Percentiles rank a stretch among this genome's conserved stretches.
Evolutionary conservation across 441 rosid genomes (phyloP).

Genomic region (Syzygium malaccense): DNA sequence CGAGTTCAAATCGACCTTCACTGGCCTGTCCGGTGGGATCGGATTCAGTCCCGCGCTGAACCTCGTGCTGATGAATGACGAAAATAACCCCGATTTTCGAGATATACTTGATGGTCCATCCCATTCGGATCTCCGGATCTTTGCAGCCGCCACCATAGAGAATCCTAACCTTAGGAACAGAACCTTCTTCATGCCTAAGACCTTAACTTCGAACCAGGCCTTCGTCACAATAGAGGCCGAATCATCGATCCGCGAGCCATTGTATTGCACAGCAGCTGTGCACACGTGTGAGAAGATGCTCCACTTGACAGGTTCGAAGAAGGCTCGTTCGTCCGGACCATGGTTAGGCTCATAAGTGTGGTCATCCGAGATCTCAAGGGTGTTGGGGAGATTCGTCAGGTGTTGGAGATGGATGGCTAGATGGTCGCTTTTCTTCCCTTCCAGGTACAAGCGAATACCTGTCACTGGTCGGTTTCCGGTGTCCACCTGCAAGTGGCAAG

Average conservation of each 20-base stretch:
- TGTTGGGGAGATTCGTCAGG: constrained; percentile 56
- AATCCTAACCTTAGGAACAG: constrained; percentile 84
- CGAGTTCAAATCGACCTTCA: constrained; percentile 68
- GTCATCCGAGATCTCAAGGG: constrained; percentile 54
- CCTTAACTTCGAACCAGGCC: constrained; percentile 92
- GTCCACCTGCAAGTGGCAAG: constrained; percentile 47
- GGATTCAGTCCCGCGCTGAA: constrained; percentile 43
- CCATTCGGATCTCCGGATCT: constrained; percentile 74
- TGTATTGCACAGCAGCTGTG: constrained; percentile 72
- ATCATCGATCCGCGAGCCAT: constrained; percentile 56
- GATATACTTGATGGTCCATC: constrained; percentile 57
- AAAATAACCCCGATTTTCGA: constrained; percentile 73
- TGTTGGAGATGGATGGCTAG: constrained; percentile 90
- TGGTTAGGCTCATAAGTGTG: constrained; percentile 34
- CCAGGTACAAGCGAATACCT: constrained; percentile 79
- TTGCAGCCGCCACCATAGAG: constrained; percentile 58
- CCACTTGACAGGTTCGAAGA: constrained; percentile 85
- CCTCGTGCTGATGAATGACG: constrained; percentile 59
- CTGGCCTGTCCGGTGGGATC: constrained; percentile 30
- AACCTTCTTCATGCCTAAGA: constrained; percentile 73
- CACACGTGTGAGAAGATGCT: constrained; percentile 87
- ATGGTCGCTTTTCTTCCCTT: constrained; percentile 86
- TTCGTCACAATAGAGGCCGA: constrained; percentile 71
- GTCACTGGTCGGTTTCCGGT: constrained; percentile 77
- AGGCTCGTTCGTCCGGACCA: constrained; percentile 52